A percentile compares a stretch with the other conserved stretches of the same genome.
These are phyloP conservation scores for Platanus orientalis DNA, from an alignment of 164 flowering plant genomes.

Conservation along the genomic window DNA sequence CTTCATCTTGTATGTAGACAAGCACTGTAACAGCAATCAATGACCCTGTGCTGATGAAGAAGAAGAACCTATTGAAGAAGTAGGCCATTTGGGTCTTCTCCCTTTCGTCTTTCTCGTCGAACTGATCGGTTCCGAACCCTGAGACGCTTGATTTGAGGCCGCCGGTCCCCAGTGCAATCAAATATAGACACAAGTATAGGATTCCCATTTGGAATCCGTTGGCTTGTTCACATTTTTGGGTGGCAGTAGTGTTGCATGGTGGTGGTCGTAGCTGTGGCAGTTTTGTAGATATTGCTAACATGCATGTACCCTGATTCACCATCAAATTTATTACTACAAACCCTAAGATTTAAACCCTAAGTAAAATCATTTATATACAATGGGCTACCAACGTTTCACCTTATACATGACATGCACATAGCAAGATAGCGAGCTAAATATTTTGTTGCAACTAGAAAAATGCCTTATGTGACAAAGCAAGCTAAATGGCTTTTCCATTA, in stretches of 20 bases:
- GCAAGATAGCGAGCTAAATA: background rate
- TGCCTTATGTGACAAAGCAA: too few relatives aligned
- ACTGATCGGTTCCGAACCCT: conserved; percentile 87
- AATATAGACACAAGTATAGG: conserved; percentile 54
- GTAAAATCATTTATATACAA: too few relatives aligned
- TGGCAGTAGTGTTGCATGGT: conserved; percentile 29
- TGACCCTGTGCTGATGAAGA: conserved; percentile 19
- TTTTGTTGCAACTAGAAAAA: too few relatives aligned
- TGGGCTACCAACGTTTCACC: too few relatives aligned
- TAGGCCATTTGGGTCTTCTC: conserved; percentile 24
- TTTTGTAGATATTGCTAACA: conserved; percentile 46
- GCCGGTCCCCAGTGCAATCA: conserved; percentile 84
- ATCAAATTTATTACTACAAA: conserved; percentile 8
- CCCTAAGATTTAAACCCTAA: too few relatives aligned
- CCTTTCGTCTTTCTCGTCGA: conserved; percentile 72
- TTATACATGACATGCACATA: too few relatives aligned
- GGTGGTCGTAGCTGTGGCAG: conserved; percentile 72
- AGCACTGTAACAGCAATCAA: conserved; percentile 20
- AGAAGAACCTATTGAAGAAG: conserved; percentile 21
- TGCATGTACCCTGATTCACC: conserved; percentile 55
- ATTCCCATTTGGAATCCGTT: conserved; percentile 67
- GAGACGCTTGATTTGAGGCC: conserved; percentile 89
- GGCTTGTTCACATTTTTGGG: conserved; percentile 52
- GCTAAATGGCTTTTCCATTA: too few relatives aligned
- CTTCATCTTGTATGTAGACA: conserved; percentile 23